phyloP scores from a whole-genome alignment of 805 yeast species.

The Yarrowia sp. region DNA sequence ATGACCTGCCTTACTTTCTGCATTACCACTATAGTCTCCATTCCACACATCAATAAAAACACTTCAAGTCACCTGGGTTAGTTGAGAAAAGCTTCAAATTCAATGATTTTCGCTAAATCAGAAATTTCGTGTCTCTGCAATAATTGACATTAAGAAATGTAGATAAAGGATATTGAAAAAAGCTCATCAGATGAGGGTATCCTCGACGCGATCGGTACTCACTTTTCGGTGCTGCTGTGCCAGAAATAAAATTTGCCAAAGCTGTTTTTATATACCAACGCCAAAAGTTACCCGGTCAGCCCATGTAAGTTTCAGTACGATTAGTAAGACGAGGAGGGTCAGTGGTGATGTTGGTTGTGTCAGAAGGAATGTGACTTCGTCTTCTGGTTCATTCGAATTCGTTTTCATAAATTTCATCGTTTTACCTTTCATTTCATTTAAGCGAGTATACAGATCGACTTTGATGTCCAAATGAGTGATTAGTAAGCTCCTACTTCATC shows the following conservation, averaged over 20 bases:
- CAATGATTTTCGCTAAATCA: constrained; percentile 2
- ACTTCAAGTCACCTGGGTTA: not conserved
- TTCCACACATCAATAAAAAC: no score
- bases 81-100: not conserved
- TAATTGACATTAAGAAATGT: constrained; percentile 34
- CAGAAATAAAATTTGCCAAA: constrained; percentile 6
- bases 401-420: not conserved
- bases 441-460: constrained; percentile 3
- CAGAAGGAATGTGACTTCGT: no score
- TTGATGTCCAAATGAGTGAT: no score
- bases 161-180: constrained; percentile 34
- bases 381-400: no score
- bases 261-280: not conserved
- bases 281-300: constrained; percentile 15
- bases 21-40: no score
- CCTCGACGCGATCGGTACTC: not conserved
- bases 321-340: no score
- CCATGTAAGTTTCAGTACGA: constrained; percentile 21
- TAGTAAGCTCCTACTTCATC: no score
- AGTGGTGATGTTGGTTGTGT: no score
- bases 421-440: constrained; percentile 3
- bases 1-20: no score
- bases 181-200: constrained; percentile 12
- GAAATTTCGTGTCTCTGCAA: constrained; percentile 35
- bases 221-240: constrained; percentile 6